Evolutionary conservation across 2,329 filamentous ascomycete species (phyloP).

Genomic region (Hypoxylon sp.): DNA sequence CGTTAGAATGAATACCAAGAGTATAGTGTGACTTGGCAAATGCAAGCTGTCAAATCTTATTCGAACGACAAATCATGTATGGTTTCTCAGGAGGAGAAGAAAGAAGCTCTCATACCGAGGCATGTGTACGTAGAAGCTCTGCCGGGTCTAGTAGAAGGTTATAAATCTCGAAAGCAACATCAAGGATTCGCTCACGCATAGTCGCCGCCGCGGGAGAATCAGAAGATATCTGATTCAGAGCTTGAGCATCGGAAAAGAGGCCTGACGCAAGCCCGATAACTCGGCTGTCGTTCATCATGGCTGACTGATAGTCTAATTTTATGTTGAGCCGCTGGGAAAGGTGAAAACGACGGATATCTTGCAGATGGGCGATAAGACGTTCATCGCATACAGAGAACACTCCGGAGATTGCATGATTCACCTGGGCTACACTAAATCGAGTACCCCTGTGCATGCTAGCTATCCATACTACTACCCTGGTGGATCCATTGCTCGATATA

Average conservation of each 20-base stretch:
- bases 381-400: background rate
- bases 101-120: conserved; percentile 5
- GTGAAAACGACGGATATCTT: background rate
- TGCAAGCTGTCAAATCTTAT: background rate
- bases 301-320: background rate
- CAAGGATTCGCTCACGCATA: conserved; percentile 17
- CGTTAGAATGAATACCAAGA: background rate
- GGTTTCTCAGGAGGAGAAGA: background rate
- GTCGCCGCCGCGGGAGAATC: background rate
- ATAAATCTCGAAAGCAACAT: conserved; percentile 15
- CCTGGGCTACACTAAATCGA: conserved; percentile 3
- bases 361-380: background rate
- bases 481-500: background rate
- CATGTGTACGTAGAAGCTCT: conserved; percentile 15
- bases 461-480: background rate
- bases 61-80: background rate
- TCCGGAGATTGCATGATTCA: background rate
- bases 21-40: no score
- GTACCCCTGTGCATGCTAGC: background rate
- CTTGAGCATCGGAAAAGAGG: conserved; percentile 11
- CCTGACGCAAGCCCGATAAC: conserved; percentile 3
- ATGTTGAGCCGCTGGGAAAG: background rate
- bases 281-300: conserved; percentile 13
- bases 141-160: conserved; percentile 16
- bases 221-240: background rate